Evolutionary conservation across 1,139 yeast species (phyloP).

Genomic region (Saccharomyces hybrid): DNA sequence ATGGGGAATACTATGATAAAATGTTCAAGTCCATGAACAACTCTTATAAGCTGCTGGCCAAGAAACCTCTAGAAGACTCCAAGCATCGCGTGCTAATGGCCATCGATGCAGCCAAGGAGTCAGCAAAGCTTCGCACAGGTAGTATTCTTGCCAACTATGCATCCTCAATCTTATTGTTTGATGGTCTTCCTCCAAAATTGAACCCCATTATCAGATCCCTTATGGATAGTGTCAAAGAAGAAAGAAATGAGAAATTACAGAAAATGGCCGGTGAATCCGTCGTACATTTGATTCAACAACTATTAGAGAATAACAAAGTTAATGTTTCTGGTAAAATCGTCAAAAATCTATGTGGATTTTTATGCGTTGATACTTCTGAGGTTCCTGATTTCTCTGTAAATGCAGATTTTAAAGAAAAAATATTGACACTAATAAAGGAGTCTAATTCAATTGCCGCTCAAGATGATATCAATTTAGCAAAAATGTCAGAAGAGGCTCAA

Average conservation of each 20-base stretch:
- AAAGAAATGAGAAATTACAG: slow-evolving; percentile 61
- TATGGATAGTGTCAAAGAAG: slow-evolving; percentile 88
- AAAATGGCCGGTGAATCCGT: slow-evolving; percentile 63
- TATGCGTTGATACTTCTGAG: slow-evolving; percentile 92
- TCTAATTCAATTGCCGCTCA: slow-evolving; percentile 64
- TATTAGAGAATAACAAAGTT: slow-evolving; percentile 49
- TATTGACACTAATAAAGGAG: slow-evolving; percentile 74
- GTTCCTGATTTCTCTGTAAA: slow-evolving; percentile 87
- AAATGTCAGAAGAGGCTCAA: slow-evolving; percentile 63
- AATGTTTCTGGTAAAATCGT: slow-evolving; percentile 83
- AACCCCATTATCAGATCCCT: slow-evolving; percentile 84
- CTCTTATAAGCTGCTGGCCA: slow-evolving; percentile 61
- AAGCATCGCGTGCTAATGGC: slow-evolving; percentile 59
- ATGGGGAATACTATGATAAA: slow-evolving; percentile 59
- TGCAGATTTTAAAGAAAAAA: slow-evolving; percentile 45
- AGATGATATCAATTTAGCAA: slow-evolving; percentile 56
- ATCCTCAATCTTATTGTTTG: slow-evolving; percentile 54
- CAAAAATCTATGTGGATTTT: slow-evolving; percentile 83
- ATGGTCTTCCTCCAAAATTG: slow-evolving; percentile 72
- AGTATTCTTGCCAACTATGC: slow-evolving; percentile 71
- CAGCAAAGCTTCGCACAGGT: slow-evolving; percentile 47
- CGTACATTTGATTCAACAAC: slow-evolving; percentile 51
- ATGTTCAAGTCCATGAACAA: slow-evolving; percentile 58
- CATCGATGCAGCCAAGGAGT: slow-evolving; percentile 58
- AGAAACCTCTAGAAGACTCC: slow-evolving; percentile 74